Conservation (phyloP, 75 land plant genomes). For the Chamaecyparis obtusa region DNA sequence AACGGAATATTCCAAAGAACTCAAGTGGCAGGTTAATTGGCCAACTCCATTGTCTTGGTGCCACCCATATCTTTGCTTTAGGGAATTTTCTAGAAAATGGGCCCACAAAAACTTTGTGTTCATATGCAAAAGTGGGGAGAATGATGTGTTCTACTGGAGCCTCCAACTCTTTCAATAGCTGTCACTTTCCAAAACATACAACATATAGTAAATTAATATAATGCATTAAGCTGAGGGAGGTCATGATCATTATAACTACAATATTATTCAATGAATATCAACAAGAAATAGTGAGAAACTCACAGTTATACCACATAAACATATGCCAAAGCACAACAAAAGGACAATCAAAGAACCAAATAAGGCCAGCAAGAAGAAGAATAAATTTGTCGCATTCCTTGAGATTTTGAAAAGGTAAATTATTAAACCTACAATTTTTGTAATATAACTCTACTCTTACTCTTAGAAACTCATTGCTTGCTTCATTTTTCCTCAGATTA, state of each 20-base stretch:
- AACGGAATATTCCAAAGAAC: constrained; percentile 89
- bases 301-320: neutral
- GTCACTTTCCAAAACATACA: constrained; percentile 49
- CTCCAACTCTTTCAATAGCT: constrained; percentile 91
- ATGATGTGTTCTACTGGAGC: constrained; percentile 94
- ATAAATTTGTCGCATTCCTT: neutral
- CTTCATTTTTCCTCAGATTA: neutral
- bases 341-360: neutral
- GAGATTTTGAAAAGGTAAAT: neutral
- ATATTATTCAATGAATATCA: neutral
- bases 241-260: neutral
- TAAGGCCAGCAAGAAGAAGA: neutral
- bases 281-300: neutral
- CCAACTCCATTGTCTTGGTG: constrained; percentile 99
- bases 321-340: neutral
- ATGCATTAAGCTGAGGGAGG: neutral
- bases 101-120: constrained; percentile 97
- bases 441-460: neutral
- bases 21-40: constrained; percentile 94
- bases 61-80: constrained; percentile 89
- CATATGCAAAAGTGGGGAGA: constrained; percentile 97
- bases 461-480: neutral
- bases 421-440: neutral
- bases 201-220: neutral
- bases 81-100: constrained; percentile 98